phyloP scores from a whole-genome alignment of 108 stramenopile species.

The Cyclotella kingstonii region DNA sequence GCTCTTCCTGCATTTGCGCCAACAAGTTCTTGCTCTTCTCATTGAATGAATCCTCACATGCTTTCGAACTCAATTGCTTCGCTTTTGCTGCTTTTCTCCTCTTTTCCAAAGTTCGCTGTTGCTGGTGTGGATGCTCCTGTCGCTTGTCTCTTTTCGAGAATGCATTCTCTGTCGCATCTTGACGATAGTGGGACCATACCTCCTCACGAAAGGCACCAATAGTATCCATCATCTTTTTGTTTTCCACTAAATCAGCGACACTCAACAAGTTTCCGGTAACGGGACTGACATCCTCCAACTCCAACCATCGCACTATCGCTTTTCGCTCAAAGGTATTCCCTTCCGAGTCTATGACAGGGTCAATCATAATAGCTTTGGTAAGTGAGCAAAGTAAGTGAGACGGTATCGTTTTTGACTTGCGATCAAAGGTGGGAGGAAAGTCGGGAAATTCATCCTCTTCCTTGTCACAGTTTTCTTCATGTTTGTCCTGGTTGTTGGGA shows the following conservation, averaged over 20 bases:
- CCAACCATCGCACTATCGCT: conserved; percentile 49
- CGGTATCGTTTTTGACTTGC: conserved; percentile 3
- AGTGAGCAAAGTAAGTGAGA: conserved; percentile 29
- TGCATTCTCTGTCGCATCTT: not conserved
- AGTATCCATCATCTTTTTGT: not conserved
- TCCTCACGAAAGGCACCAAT: conserved; percentile 17
- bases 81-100: not conserved
- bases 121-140: not conserved
- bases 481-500: not conserved
- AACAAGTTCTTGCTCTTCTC: conserved; percentile 6
- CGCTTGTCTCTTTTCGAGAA: not conserved
- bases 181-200: conserved; percentile 4
- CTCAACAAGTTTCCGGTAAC: conserved; percentile 40
- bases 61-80: not conserved
- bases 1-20: conserved; percentile 9
- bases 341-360: conserved; percentile 46
- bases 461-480: not conserved
- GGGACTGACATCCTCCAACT: conserved; percentile 27
- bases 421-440: conserved; percentile 5
- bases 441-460: conserved; percentile 5
- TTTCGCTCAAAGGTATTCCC: conserved; percentile 53
- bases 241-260: conserved; percentile 15
- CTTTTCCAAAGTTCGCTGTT: not conserved
- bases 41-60: not conserved
- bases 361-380: conserved; percentile 14